Conservation (phyloP, 2,329 filamentous ascomycete species). For the Ophiognomonia clavigignenti-juglandacearum region DNA sequence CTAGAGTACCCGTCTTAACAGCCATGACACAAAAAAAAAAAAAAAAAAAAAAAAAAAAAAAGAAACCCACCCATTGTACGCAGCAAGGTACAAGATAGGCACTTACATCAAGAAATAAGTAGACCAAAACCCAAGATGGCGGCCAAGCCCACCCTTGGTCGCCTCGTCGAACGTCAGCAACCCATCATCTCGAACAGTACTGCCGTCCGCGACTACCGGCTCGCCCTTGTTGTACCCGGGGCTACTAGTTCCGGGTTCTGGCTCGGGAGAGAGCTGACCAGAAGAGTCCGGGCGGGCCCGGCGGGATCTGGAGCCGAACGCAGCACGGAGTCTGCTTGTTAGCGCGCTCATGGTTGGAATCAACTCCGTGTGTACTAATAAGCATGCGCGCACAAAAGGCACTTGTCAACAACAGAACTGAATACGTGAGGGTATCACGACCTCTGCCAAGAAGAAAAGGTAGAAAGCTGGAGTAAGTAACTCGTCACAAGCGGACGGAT, state of each 20-base stretch:
- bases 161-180: not conserved
- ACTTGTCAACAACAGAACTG: too few species aligned
- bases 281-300: not conserved
- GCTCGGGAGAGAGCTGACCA: not conserved
- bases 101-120: not conserved
- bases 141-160: not conserved
- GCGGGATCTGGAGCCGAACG: not conserved
- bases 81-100: not conserved
- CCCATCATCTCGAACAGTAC: not conserved
- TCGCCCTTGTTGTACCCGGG: not conserved
- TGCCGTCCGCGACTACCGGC: not conserved
- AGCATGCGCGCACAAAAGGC: too few species aligned
- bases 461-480: too few species aligned
- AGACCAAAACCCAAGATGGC: not conserved
- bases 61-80: too few species aligned
- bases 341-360: not conserved
- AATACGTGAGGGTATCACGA: too few species aligned
- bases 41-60: not conserved
- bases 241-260: not conserved
- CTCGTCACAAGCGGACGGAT: too few species aligned
- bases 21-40: too few species aligned
- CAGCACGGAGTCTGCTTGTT: not conserved
- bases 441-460: too few species aligned
- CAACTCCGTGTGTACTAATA: too few species aligned
- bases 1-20: not conserved